These are phyloP conservation scores for Stachybotrys chlorohalonatus DNA, from an alignment of 2,329 filamentous ascomycete species.

Conservation along the genomic window DNA sequence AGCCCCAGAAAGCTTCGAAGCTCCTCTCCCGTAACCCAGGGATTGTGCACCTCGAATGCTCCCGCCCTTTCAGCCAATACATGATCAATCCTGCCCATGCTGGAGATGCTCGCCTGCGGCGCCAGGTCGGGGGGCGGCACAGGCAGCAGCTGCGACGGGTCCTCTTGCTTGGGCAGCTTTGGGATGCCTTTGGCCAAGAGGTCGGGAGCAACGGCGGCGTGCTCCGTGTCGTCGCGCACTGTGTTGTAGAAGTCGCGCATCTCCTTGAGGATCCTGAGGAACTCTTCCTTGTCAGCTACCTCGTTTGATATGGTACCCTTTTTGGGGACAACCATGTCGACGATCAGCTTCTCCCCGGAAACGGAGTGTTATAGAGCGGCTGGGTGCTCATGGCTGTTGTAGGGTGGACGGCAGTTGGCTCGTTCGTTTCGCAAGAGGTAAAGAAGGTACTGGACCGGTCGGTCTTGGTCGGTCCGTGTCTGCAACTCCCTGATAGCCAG, in stretches of 20 bases:
- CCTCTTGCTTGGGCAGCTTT: slow-evolving; percentile 1
- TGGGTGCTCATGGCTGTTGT: slow-evolving; percentile 11
- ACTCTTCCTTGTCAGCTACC: slow-evolving; percentile 8
- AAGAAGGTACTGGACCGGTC: slow-evolving; percentile 14
- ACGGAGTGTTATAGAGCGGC: slow-evolving; percentile 21
- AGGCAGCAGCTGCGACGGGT: slow-evolving; percentile 2
- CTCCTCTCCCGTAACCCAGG: slow-evolving; percentile 37
- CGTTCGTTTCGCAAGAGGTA: slow-evolving; percentile 24
- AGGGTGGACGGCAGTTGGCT: slow-evolving; percentile 12
- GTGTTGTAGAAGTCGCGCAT: slow-evolving; percentile 18
- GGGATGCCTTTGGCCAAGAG: slow-evolving; percentile 12
- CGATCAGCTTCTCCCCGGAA: slow-evolving; percentile 12
- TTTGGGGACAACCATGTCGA: slow-evolving; percentile 13
- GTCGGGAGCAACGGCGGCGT: slow-evolving; percentile 13
- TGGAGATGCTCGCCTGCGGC: slow-evolving; percentile 21
- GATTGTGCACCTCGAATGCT: slow-evolving; percentile 17
- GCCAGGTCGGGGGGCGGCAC: slow-evolving; percentile 15
- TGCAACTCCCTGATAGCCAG: slow-evolving; percentile 18
- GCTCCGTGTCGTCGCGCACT: slow-evolving; percentile 18
- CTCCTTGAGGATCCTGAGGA: slow-evolving; percentile 10
- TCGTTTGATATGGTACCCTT: neutral
- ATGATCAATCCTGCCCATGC: slow-evolving; percentile 24
- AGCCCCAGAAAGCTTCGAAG: slow-evolving; percentile 26
- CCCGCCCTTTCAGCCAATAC: slow-evolving; percentile 19
- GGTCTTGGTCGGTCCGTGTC: neutral